Conservation (phyloP, 176 grass and related monocot species). For the Aegilops speltoides region DNA sequence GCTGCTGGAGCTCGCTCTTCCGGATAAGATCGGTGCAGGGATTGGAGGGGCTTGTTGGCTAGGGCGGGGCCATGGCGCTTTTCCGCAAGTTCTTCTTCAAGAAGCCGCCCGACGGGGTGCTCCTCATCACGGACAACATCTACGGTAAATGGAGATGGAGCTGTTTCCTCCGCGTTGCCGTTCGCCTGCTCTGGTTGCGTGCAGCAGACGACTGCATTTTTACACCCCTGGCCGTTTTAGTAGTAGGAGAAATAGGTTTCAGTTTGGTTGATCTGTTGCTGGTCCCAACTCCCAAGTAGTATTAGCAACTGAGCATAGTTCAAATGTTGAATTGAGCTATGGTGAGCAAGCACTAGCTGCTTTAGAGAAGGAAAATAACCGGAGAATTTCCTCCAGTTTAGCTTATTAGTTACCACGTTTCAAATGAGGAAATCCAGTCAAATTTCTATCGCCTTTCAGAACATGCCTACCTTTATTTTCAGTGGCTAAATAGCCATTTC, state of each 20-base stretch:
- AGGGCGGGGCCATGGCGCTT: slow-evolving; percentile 40
- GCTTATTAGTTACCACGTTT: background rate
- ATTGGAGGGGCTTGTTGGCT: slow-evolving; percentile 28
- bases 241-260: background rate
- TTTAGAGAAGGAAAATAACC: too few relatives aligned
- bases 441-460: background rate
- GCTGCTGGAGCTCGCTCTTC: background rate
- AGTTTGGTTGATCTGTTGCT: background rate
- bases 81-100: slow-evolving; percentile 76
- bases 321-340: background rate
- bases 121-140: slow-evolving; percentile 69
- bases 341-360: too few relatives aligned
- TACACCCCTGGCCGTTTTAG: background rate
- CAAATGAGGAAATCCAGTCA: background rate
- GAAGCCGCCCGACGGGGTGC: slow-evolving; percentile 85
- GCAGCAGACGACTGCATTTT: background rate
- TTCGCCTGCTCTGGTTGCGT: slow-evolving; percentile 5
- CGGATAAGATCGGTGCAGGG: background rate
- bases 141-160: slow-evolving; percentile 48
- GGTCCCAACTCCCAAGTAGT: background rate
- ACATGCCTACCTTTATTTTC: background rate
- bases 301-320: background rate
- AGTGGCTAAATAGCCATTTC: background rate
- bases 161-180: slow-evolving; percentile 18
- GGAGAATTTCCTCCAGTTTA: too few relatives aligned